Percentiles rank a stretch among this genome's conserved stretches.
phyloP scores from a whole-genome alignment of 768 basidiomycete species.

The Crassisporium funariophilum region DNA sequence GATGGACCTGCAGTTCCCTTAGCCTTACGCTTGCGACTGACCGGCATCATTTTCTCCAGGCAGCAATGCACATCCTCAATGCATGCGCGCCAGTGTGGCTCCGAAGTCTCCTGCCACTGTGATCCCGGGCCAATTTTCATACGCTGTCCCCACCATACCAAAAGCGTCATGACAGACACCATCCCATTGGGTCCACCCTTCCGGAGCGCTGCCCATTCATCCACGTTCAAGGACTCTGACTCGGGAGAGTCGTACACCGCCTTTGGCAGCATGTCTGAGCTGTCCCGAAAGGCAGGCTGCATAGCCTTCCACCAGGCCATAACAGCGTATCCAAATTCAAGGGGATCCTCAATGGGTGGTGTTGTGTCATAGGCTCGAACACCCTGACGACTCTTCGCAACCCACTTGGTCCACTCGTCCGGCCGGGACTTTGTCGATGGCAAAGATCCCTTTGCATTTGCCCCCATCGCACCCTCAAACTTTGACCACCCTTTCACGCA shows the following conservation, averaged over 20 bases:
- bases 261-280: background rate
- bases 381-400: background rate
- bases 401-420: conserved; percentile 12
- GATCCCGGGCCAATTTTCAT: conserved; percentile 1
- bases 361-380: conserved; percentile 2
- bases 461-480: conserved; percentile 10
- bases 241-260: background rate
- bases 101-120: conserved; percentile 9
- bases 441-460: too few species aligned
- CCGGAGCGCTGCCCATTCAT: conserved; percentile 9
- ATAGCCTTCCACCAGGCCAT: conserved; percentile 12
- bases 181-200: conserved; percentile 12
- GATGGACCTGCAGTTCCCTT: too few species aligned
- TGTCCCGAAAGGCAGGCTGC: conserved; percentile 8
- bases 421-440: conserved; percentile 1
- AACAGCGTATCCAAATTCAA: conserved; percentile 10
- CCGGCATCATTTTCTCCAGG: background rate
- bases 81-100: background rate
- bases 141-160: conserved; percentile 14
- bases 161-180: conserved; percentile 7
- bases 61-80: conserved; percentile 1
- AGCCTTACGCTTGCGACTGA: background rate
- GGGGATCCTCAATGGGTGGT: conserved; percentile 5
- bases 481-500: conserved; percentile 10
- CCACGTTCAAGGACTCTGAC: background rate